Evolutionary conservation across 169 alveolate species (phyloP), one percentile per base, ranked within the genome.

Genomic region (Fabrea salina): DNA sequence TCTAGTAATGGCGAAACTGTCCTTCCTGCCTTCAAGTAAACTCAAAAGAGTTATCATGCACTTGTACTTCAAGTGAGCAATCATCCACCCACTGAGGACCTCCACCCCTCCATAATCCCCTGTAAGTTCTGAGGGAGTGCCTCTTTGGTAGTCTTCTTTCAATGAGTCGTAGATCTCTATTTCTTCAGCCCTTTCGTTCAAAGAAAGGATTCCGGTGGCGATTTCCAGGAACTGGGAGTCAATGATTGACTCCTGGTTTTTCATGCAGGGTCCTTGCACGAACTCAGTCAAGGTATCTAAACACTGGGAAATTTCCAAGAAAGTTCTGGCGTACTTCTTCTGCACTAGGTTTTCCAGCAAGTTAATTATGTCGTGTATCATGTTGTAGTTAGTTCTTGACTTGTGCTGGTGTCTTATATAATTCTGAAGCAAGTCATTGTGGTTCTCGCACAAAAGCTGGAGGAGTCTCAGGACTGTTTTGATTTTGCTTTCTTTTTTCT

Each of bases 201-300:
- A n/a, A 16, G 49, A 25, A 19, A 72, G 22, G 5, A 72, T 11
- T 11, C 27, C 32, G 1, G 33, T 30, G 1, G 80, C 80, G 16
- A 72, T 19, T 51, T 72, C 80, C 40, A 72, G 16, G 27, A 72
- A 72, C 19, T 72, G 22, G 35, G 71, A 30, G 35, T 72, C 54
- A 37, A 91, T 85, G 27, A 91, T 72, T 32, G 84, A 84, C 67
- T 85, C 86, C 78, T 91, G 89, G 47, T 91, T 91, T 47, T 68
- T 83, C 37, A 67, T 64, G 86, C 96, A 91, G 11, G 96, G 96
- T 2, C 96, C 96, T 86, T 91, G 89, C 43, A 91, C 71, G 32
- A 84, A 79, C 75, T 91, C 94, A 67, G 87, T 82, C 4, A 91
- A 59, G 43, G 92, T 75, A 53, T 91, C 93, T 49, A 85, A 72